Evolutionary conservation across 1,284 basidiomycete species (phyloP).

Genomic region (Bjerkandera adusta): DNA sequence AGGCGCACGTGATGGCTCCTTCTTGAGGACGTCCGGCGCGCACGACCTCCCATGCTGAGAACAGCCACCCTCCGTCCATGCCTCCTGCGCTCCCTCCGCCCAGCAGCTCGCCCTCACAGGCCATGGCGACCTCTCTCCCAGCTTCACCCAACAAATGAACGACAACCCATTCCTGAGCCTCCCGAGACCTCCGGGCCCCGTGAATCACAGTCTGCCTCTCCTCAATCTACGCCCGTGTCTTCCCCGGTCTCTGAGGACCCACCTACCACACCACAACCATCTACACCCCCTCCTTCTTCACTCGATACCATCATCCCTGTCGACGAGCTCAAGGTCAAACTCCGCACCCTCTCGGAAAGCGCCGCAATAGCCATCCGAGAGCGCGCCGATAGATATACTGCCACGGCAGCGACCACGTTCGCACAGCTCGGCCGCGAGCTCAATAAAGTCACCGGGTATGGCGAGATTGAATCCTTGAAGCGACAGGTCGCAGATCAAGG

Average conservation of each 20-base stretch:
- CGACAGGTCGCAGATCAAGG: conserved; percentile 77
- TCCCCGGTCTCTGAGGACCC: not conserved
- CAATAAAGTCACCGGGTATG: conserved; percentile 87
- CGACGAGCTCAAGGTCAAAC: conserved; percentile 20
- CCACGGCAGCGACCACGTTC: conserved; percentile 54
- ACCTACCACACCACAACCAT: not conserved
- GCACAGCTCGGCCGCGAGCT: conserved; percentile 74
- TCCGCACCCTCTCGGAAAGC: conserved; percentile 51
- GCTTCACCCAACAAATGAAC: not conserved
- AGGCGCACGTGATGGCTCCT: conserved; percentile 1
- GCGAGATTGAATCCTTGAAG: conserved; percentile 85
- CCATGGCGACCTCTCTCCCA: not conserved
- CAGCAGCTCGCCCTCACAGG: not conserved
- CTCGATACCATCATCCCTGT: not conserved
- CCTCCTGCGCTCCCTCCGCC: not conserved
- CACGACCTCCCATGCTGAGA: conserved; percentile 7
- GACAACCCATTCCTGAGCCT: too few relatives aligned
- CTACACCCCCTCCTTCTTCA: not conserved
- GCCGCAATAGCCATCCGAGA: conserved; percentile 47
- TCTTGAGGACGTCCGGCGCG: not conserved
- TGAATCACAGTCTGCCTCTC: not conserved
- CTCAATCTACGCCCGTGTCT: not conserved
- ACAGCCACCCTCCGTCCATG: not conserved
- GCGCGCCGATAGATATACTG: conserved; percentile 57
- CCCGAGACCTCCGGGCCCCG: not conserved